These are phyloP conservation scores for Daldinia bambusicola DNA, from an alignment of 495 filamentous ascomycete species.

Conservation along the genomic window DNA sequence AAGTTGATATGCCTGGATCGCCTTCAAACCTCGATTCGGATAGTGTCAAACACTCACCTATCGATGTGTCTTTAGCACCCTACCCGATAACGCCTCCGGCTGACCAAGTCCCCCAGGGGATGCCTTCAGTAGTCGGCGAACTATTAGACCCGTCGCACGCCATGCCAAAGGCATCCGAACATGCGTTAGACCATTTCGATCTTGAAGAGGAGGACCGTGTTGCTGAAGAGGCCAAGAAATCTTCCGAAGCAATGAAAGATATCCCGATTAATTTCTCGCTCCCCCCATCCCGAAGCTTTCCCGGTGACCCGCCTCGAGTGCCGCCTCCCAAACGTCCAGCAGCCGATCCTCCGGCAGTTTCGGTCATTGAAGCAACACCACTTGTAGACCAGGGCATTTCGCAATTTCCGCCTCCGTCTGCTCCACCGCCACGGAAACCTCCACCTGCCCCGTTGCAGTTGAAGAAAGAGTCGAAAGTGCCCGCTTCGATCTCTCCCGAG, in stretches of 20 bases:
- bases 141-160: conserved; percentile 60
- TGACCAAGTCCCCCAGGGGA: conserved; percentile 46
- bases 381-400: conserved; percentile 57
- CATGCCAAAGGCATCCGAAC: conserved; percentile 64
- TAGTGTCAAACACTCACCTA: conserved; percentile 59
- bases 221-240: conserved; percentile 55
- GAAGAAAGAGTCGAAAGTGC: conserved; percentile 57
- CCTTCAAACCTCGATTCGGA: conserved; percentile 56
- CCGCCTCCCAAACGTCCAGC: conserved; percentile 57
- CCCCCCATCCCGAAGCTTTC: conserved; percentile 60
- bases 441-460: conserved; percentile 88
- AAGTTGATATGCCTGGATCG: conserved; percentile 53
- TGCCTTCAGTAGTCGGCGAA: conserved; percentile 52
- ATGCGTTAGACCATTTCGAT: conserved; percentile 63
- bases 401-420: conserved; percentile 58
- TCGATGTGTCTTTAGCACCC: conserved; percentile 63
- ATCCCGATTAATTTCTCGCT: conserved; percentile 57
- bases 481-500: conserved; percentile 59
- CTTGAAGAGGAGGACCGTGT: conserved; percentile 60
- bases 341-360: conserved; percentile 55
- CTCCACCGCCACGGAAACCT: conserved; percentile 75
- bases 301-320: conserved; percentile 56
- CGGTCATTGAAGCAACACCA: conserved; percentile 61
- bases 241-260: conserved; percentile 52
- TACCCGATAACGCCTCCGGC: conserved; percentile 68